Percentiles rank a stretch among this genome's conserved stretches.
Evolutionary conservation across 2,329 filamentous ascomycete species (phyloP).

Genomic region (Knufia fluminis): DNA sequence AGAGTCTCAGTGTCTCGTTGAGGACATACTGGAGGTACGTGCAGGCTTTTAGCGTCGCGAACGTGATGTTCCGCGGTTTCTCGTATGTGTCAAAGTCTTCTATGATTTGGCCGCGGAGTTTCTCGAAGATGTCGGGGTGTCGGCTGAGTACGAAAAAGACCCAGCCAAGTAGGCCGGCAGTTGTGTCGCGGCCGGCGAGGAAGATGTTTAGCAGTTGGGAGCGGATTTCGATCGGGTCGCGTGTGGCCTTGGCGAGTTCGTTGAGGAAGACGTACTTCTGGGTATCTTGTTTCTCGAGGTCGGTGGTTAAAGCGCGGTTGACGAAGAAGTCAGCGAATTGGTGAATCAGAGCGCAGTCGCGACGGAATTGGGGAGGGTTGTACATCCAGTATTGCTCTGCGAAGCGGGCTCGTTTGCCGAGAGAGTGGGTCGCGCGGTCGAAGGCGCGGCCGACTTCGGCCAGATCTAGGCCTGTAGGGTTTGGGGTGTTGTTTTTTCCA

Average conservation of each 20-base stretch:
- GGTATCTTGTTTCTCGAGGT: slow-evolving; percentile 7
- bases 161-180: slow-evolving; percentile 26
- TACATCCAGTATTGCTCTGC: slow-evolving; percentile 31
- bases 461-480: slow-evolving; percentile 58
- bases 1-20: slow-evolving; percentile 36
- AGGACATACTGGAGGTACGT: slow-evolving; percentile 22
- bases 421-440: slow-evolving; percentile 25
- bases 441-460: slow-evolving; percentile 29
- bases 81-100: slow-evolving; percentile 10
- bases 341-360: slow-evolving; percentile 34
- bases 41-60: slow-evolving; percentile 14
- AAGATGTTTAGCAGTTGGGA: slow-evolving; percentile 29
- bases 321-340: slow-evolving; percentile 44
- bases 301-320: slow-evolving; percentile 30
- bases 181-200: slow-evolving; percentile 30
- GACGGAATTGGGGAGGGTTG: slow-evolving; percentile 32
- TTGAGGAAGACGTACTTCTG: slow-evolving; percentile 18
- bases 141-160: slow-evolving; percentile 25
- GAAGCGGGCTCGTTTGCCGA: slow-evolving; percentile 25
- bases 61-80: slow-evolving; percentile 12
- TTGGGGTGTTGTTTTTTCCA: slow-evolving; percentile 59
- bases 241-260: slow-evolving; percentile 16
- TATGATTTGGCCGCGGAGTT: slow-evolving; percentile 30
- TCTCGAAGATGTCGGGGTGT: slow-evolving; percentile 28
- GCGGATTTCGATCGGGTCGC: slow-evolving; percentile 22